phyloP scores from a whole-genome alignment of 31 red algal species.

The Asparagopsis taxiformis region DNA sequence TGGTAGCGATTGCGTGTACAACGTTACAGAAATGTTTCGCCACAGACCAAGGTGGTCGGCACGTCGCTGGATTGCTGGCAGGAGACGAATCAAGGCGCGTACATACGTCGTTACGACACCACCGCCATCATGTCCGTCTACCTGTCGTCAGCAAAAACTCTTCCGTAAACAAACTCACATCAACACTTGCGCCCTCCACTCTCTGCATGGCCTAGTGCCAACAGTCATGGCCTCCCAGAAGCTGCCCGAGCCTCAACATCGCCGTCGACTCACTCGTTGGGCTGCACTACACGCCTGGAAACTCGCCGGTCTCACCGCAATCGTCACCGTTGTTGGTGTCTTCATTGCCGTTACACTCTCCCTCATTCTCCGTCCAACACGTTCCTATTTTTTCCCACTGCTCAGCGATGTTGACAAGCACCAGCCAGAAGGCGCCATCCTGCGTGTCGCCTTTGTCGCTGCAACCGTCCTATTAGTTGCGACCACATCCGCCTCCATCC shows the following conservation, averaged over 20 bases:
- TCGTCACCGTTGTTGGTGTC: constrained; percentile 57
- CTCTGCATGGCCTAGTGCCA: constrained; percentile 6
- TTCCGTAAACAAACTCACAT: no score
- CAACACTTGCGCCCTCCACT: constrained; percentile 12
- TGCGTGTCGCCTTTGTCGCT: constrained; percentile 30
- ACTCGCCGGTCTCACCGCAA: constrained; percentile 49
- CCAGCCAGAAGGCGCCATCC: constrained; percentile 54
- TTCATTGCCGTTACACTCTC: constrained; percentile 63
- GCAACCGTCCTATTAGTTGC: constrained; percentile 44
- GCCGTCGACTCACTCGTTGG: constrained; percentile 34
- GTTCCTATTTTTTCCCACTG: constrained; percentile 57
- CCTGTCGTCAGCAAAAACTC: no score
- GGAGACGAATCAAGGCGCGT: no score
- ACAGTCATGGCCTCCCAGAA: background rate
- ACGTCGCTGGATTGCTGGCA: no score
- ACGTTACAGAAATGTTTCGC: no score
- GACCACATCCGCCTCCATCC: constrained; percentile 58
- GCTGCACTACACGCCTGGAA: constrained; percentile 52
- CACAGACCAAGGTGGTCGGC: no score
- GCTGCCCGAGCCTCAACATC: constrained; percentile 3
- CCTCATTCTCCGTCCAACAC: constrained; percentile 52
- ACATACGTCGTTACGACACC: no score
- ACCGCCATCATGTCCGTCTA: no score
- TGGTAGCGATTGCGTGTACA: no score
- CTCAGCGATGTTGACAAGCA: constrained; percentile 57